Base-by-base conservation (phyloP, 2,329 filamentous ascomycete species). In the Aspergillus terreus region DNA sequence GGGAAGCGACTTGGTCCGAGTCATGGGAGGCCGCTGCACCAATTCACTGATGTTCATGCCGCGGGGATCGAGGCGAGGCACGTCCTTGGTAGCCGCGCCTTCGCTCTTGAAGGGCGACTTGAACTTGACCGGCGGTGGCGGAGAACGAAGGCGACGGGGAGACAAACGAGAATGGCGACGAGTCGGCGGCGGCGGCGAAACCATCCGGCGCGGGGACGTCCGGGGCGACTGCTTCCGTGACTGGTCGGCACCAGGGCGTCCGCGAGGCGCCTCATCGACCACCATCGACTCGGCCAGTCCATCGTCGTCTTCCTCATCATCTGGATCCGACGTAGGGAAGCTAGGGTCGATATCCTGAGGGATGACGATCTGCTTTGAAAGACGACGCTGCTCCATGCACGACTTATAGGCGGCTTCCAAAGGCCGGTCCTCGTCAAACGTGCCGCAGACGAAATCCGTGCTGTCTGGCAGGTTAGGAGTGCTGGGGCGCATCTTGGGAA, bases 401-500 rank as follows among this genome's bases (percentile, higher is more conserved):
- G 89, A 88, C 50, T 95, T 81, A 69, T 96, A 99, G 0, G 90
- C 92, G 60, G 92, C 90, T 68, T 99, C 94, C n/a, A 97, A 75
- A 2, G 91, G 90, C 42, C 90, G 85, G 65, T 99, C 94, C 71
- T 99, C 94, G 59, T 99, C 94, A 17, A 99, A 79, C 1, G 94
- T 99, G 52, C 94, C 94, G 65, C 94, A 97, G n/a, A 99, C 94
- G 60, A 99, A 99, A 70, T 99, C 94, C 12, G 94, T 97, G 71
- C 92, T 96, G 70, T 99, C 94, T 1, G 94, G 94, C 10, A 99
- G 78, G 66, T 96, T 90, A 2, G 90, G 89, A 1, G 87, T 88
- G 21, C 81, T 80, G 36, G 83, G 80, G 19, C 85, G 85, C 59
- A 86, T 83, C 56, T 80, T 82, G 44, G 79, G 61, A 17, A 72